phyloP scores from a whole-genome alignment of 1,284 basidiomycete species.

The Dichomitus squalens region DNA sequence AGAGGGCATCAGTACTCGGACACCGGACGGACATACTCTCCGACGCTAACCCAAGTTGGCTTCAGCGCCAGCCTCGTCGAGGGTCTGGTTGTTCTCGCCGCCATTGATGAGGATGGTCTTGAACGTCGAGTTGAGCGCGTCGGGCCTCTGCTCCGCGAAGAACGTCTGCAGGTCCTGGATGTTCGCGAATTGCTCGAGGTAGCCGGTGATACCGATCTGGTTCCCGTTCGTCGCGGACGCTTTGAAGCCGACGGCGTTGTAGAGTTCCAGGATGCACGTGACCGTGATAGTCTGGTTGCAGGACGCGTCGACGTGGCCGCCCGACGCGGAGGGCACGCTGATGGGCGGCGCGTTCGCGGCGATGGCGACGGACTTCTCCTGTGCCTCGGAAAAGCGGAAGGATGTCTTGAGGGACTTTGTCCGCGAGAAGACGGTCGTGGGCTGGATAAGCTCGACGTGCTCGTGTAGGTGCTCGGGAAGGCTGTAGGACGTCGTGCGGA shows the following conservation, averaged over 20 bases:
- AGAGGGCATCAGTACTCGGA: too few species aligned
- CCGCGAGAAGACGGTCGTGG: conserved; percentile 72
- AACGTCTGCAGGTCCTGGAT: conserved; percentile 47
- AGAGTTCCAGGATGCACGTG: conserved; percentile 55
- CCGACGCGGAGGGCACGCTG: conserved; percentile 33
- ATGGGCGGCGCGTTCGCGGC: conserved; percentile 33
- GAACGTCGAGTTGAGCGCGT: conserved; percentile 42
- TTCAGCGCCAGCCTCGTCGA: conserved; percentile 58
- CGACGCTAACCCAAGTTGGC: conserved; percentile 52
- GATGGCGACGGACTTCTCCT: conserved; percentile 24
- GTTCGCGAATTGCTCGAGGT: conserved; percentile 59
- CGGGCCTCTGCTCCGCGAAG: conserved; percentile 34
- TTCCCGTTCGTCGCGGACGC: conserved; percentile 47
- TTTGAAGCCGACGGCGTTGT: conserved; percentile 53
- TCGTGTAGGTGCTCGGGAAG: conserved; percentile 61
- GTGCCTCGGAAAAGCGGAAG: conserved; percentile 35
- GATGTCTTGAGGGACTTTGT: conserved; percentile 50
- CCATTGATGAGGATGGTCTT: conserved; percentile 45
- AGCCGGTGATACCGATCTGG: conserved; percentile 61
- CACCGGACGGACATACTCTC: background rate
- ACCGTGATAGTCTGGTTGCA: conserved; percentile 57
- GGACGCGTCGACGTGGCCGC: conserved; percentile 50
- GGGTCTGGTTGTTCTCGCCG: conserved; percentile 63
- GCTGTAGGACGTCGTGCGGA: conserved; percentile 73
- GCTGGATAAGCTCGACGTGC: conserved; percentile 73